Percentiles rank a stretch among this genome's conserved stretches.
phyloP scores from a whole-genome alignment of 2,329 filamentous ascomycete genomes.

The Parastagonospora nodorum region DNA sequence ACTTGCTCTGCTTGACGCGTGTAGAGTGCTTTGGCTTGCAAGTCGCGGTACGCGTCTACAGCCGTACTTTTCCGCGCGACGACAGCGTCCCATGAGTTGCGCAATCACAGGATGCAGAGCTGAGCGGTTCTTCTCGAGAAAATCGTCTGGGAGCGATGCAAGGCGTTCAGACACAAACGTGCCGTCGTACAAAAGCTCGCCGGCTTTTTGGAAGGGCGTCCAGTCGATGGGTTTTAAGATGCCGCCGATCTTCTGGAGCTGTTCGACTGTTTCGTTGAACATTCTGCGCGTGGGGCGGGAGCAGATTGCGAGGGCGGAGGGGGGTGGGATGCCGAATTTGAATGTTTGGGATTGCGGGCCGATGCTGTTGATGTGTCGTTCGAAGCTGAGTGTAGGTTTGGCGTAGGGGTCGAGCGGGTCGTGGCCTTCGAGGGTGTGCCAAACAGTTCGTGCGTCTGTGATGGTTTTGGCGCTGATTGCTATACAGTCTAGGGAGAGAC shows the following conservation, averaged over 20 bases:
- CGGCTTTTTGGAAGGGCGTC: constrained; percentile 56
- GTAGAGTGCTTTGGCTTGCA: constrained; percentile 39
- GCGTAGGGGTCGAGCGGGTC: constrained; percentile 60
- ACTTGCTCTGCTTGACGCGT: constrained; percentile 38
- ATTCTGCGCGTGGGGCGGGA: constrained; percentile 46
- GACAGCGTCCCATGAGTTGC: constrained; percentile 45
- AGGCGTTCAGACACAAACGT: constrained; percentile 63
- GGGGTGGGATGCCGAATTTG: constrained; percentile 56
- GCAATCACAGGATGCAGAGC: constrained; percentile 57
- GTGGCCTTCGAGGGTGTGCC: constrained; percentile 53
- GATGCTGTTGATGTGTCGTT: constrained; percentile 42
- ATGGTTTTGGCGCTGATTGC: constrained; percentile 59
- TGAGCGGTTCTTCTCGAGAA: constrained; percentile 37
- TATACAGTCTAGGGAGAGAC: constrained; percentile 62
- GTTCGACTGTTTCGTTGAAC: constrained; percentile 37
- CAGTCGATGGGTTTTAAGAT: constrained; percentile 38
- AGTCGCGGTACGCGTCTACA: constrained; percentile 39
- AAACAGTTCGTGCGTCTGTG: constrained; percentile 55
- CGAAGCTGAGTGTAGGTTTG: constrained; percentile 46
- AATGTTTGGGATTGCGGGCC: constrained; percentile 49
- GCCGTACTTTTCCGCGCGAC: constrained; percentile 34
- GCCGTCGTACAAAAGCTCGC: constrained; percentile 61
- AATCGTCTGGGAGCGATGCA: constrained; percentile 44
- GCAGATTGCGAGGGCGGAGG: constrained; percentile 51
- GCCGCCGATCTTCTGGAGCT: constrained; percentile 35